phyloP scores from a whole-genome alignment of 108 stramenopile genomes.

The Cylindrotheca fusiformis region DNA sequence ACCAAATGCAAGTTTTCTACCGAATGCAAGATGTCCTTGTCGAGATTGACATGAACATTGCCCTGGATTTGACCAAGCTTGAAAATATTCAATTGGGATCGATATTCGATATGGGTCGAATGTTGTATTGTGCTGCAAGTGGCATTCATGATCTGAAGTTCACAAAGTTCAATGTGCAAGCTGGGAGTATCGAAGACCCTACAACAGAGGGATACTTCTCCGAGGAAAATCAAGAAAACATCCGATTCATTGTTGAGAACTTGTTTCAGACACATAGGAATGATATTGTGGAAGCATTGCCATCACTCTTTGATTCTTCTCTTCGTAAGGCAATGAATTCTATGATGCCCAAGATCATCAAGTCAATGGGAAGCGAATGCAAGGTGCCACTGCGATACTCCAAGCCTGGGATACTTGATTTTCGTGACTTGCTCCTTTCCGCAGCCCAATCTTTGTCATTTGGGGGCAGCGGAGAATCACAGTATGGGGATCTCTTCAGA shows the following conservation, averaged over 20 bases:
- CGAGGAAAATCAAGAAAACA: not conserved
- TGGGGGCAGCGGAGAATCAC: slow-evolving; percentile 33
- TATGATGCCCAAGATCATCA: slow-evolving; percentile 7
- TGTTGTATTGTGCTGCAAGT: slow-evolving; percentile 10
- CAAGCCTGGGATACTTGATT: slow-evolving; percentile 37
- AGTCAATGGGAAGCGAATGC: slow-evolving; percentile 7
- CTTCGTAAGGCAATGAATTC: slow-evolving; percentile 15
- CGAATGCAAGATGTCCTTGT: slow-evolving; percentile 29
- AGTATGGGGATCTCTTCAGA: slow-evolving; percentile 52
- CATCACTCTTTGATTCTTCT: slow-evolving; percentile 16
- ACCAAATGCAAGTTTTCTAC: slow-evolving; percentile 33
- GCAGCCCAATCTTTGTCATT: slow-evolving; percentile 20
- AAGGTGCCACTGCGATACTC: slow-evolving; percentile 2
- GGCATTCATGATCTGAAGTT: slow-evolving; percentile 22
- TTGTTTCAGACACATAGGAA: slow-evolving; percentile 3
- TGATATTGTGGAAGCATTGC: slow-evolving; percentile 21
- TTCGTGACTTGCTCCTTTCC: slow-evolving; percentile 50
- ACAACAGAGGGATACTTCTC: slow-evolving; percentile 7
- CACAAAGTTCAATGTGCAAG: slow-evolving; percentile 3
- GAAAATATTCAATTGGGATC: slow-evolving; percentile 34
- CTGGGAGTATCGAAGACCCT: slow-evolving; percentile 6
- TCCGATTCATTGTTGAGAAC: slow-evolving; percentile 3
- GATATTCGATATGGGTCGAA: slow-evolving; percentile 17
- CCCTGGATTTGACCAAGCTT: slow-evolving; percentile 33
- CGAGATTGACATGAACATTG: slow-evolving; percentile 36